Base-by-base conservation (phyloP, 2,329 filamentous ascomycete genomes). In the Rutstroemia sp. region DNA sequence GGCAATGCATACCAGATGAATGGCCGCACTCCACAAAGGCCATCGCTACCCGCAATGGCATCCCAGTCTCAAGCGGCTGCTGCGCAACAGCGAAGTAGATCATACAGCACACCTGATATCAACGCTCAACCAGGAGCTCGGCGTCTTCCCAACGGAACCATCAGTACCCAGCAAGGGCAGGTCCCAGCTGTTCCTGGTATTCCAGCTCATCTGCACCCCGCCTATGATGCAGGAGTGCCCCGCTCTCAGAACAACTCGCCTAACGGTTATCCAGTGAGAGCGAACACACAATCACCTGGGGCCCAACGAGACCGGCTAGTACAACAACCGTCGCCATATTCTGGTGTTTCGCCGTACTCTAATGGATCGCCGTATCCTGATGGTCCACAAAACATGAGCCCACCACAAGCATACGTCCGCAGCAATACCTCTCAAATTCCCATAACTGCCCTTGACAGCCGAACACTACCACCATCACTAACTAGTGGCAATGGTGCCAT, bases 71-170 rank as follows among this genome's bases (percentile, higher is more conserved):
- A 49, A 25, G 72, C 80, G 65, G 63, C 57, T 56, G 56, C 59
- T 50, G 60, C 67, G 61, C 85, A 23, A 69, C 84, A 87, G 67
- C 81, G 91, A 63, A 86, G 89, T 73, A 83, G 94, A 61, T 96
- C 92, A 39, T 95, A 95, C 67, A 97, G 92, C 73, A 96, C 92
- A 61, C 92, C 94, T 7, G 92, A 97, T 70, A 96, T 96, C 64
- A 89, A 95, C 62, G 85, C 81, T 53, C 78, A 80, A 61, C 78
- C 78, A 67, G 78, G 48, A 16, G 48, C 49, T 21, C 48, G 83
- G 61, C 76, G 82, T 67, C 56, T 64, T 14, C 75, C 78, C 61
- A 80, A 81, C 71, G 72, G 69, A 79, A 75, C 69, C 76, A 72
- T 72, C 4, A 76, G 70, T 17, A 50, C 53, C 4, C 37, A 34